A percentile compares a stretch with the other conserved stretches of the same genome.
These are phyloP conservation scores for Calonectria pauciramosa DNA, from an alignment of 2,329 filamentous ascomycete genomes.

Conservation along the genomic window DNA sequence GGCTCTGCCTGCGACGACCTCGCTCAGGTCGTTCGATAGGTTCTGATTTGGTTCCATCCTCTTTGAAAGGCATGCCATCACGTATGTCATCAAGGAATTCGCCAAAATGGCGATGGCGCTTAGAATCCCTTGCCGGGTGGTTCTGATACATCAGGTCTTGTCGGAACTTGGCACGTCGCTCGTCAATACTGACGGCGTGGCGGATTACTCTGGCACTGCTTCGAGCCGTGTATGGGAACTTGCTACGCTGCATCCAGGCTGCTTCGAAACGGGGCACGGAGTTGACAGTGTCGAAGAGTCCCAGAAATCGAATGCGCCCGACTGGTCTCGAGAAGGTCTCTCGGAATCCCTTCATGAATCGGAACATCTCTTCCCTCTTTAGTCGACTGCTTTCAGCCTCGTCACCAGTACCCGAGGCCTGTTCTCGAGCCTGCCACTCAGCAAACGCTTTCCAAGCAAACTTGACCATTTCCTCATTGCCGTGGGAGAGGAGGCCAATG, in stretches of 20 bases:
- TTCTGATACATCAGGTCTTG: constrained; percentile 76
- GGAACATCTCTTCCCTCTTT: constrained; percentile 71
- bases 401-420: constrained; percentile 55
- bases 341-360: constrained; percentile 83
- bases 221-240: constrained; percentile 77
- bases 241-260: constrained; percentile 82
- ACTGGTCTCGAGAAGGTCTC: constrained; percentile 86
- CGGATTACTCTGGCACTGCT: constrained; percentile 73
- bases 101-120: constrained; percentile 39
- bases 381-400: constrained; percentile 57
- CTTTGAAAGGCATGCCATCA: constrained; percentile 12
- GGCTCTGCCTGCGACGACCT: constrained; percentile 30
- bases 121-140: constrained; percentile 31
- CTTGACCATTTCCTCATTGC: constrained; percentile 87
- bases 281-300: constrained; percentile 87
- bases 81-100: constrained; percentile 42
- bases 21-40: constrained; percentile 16
- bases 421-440: constrained; percentile 76
- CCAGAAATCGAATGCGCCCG: constrained; percentile 80
- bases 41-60: constrained; percentile 1
- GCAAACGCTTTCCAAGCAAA: constrained; percentile 89
- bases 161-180: constrained; percentile 78
- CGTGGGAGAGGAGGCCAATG: constrained; percentile 82
- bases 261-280: constrained; percentile 83
- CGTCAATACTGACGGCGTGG: constrained; percentile 79